Evolutionary conservation across 169 alveolate species (phyloP), one percentile per base, ranked within the genome.

Genomic region (Theileria sp.): DNA sequence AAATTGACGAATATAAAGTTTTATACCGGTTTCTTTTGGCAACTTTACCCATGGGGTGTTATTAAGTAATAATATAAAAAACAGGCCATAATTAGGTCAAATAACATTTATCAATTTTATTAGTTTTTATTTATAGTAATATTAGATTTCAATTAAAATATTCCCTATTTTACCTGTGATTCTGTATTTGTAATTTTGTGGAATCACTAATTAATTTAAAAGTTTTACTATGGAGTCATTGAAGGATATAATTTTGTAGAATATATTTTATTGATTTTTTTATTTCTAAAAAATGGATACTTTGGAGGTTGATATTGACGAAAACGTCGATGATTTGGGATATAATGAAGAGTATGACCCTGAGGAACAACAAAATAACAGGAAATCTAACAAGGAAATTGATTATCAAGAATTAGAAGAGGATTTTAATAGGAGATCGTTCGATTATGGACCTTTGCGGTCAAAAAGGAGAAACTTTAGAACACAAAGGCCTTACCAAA

Each of bases 261-360:
- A 44, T 44, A 44, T 8, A 44, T 44, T 44, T 44, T 3, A 44
- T 58, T 10, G 17, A 21, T 58, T 58, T 10, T 58, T 58, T 0
- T 9, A 21, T 58, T 58, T 21, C n/a, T 21, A 13, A 58, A 75
- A 60, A 69, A 82, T 82, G 88, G 88, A 82, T 54, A 13, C 28
- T 26, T 32, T 82, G 6, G 88, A 82, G n/a, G 88, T 82, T 12
- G 88, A 82, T 34, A 82, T 82, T 17, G 85, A 75, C 66, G 84
- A 82, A 56, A 34, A 44, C 61, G 84, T 67, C 28, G 88, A 82
- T 68, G 88, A 81, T 65, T 66, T 82, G 44, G 80, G 56, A 5
- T 50, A 19, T 32, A 58, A 71, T 17, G 75, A 32, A n/a, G 81
- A 12, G 34, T 49, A 15, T 25, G 83, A 23, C 51, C 65, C 25